Conservation (phyloP, 345 rosid genomes). For the Hirschfeldia incana region DNA sequence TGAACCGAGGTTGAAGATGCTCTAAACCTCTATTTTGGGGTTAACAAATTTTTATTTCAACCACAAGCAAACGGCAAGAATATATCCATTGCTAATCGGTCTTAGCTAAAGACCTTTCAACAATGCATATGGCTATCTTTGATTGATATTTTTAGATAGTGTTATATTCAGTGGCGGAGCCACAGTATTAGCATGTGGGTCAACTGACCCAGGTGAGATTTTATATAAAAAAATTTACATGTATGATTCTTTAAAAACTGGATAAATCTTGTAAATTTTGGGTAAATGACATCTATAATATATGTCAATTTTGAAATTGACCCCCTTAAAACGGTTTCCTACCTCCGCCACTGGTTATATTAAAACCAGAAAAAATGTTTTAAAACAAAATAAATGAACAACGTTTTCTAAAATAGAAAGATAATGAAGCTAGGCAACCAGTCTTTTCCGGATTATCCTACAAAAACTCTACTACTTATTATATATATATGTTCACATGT, state of each 20-base stretch:
- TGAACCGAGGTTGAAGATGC: too few relatives aligned
- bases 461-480: neutral
- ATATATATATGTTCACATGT: neutral
- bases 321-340: too few relatives aligned
- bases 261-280: too few relatives aligned
- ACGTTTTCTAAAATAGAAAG: neutral
- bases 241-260: too few relatives aligned
- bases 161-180: neutral
- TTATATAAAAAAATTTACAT: too few relatives aligned
- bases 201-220: too few relatives aligned
- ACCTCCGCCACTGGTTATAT: neutral
- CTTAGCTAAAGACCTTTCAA: neutral
- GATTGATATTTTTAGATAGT: neutral
- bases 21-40: too few relatives aligned
- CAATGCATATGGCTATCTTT: neutral
- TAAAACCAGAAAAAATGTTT: neutral
- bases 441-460: neutral
- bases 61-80: neutral
- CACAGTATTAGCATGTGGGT: too few relatives aligned
- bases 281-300: too few relatives aligned
- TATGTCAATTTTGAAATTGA: too few relatives aligned
- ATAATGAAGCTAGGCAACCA: neutral
- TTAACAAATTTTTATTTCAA: neutral
- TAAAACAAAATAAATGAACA: neutral
- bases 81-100: neutral